Conservation (phyloP, 208 protist species). For the Crithidia brevicula region DNA sequence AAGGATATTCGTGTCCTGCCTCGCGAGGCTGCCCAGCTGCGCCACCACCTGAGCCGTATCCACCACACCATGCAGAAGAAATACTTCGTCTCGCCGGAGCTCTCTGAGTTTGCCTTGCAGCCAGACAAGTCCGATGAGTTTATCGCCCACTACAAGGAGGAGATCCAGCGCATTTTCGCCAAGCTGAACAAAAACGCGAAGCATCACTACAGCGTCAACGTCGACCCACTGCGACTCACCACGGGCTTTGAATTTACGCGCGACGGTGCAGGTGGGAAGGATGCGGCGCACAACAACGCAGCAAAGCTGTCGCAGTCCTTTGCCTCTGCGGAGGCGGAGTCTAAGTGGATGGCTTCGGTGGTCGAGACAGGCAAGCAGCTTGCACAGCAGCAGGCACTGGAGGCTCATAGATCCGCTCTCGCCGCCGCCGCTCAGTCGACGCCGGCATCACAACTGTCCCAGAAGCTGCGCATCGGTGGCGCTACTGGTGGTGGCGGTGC, state of each 20-base stretch:
- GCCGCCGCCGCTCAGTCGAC: conserved; percentile 19
- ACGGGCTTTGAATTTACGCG: conserved; percentile 53
- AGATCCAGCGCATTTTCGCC: conserved; percentile 62
- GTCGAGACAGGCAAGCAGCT: conserved; percentile 32
- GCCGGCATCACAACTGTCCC: conserved; percentile 23
- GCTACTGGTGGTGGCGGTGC: neutral
- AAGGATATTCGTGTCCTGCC: conserved; percentile 72
- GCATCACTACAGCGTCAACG: conserved; percentile 63
- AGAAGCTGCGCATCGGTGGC: neutral
- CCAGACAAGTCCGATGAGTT: conserved; percentile 68
- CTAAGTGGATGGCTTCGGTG: conserved; percentile 28
- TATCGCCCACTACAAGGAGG: conserved; percentile 60
- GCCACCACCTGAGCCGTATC: conserved; percentile 65
- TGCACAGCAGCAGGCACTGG: conserved; percentile 32
- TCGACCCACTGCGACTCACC: conserved; percentile 57
- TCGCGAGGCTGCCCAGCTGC: conserved; percentile 53
- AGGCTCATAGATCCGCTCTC: conserved; percentile 11
- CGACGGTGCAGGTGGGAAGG: neutral
- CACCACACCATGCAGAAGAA: conserved; percentile 77
- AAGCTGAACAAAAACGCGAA: conserved; percentile 61
- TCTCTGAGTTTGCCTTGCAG: conserved; percentile 71
- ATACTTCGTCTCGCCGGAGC: conserved; percentile 64
- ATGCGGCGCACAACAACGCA: neutral
- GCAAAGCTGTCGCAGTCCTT: conserved; percentile 7
- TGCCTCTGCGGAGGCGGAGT: neutral